Percentiles rank a stretch among this genome's conserved stretches.
Evolutionary conservation across 257 asterid genomes (phyloP).

Genomic region (Cynanchum wilfordii): DNA sequence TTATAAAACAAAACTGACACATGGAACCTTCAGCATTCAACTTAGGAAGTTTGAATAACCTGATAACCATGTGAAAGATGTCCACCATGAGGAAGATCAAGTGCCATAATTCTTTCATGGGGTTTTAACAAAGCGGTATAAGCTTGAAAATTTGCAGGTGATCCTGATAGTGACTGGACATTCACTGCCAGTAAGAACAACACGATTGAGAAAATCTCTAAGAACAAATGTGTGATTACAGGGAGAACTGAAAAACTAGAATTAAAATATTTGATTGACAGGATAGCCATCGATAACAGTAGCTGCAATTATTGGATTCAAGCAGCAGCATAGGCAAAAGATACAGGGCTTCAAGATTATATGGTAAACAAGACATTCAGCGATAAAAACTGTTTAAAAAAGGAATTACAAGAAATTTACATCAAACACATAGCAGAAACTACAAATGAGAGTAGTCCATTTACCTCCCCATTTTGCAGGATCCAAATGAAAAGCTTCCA

Average conservation of each 20-base stretch:
- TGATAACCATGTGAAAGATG: conserved; percentile 98
- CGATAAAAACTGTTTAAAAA: neutral
- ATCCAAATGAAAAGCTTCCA: conserved; percentile 75
- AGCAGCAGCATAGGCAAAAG: neutral
- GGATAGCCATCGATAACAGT: neutral
- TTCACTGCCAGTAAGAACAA: conserved; percentile 46
- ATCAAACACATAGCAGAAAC: neutral
- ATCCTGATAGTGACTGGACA: conserved; percentile 93
- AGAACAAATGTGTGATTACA: neutral
- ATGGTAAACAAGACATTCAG: neutral
- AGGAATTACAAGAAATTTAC: neutral
- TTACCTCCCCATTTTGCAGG: conserved; percentile 98
- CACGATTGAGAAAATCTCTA: neutral
- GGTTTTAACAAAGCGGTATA: conserved; percentile 89
- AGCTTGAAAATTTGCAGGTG: conserved; percentile 94
- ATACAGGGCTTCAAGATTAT: neutral
- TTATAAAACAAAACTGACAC: neutral
- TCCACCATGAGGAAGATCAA: conserved; percentile 99
- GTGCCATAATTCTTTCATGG: conserved; percentile 98
- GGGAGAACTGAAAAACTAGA: neutral
- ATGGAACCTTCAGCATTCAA: neutral
- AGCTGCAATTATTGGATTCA: neutral
- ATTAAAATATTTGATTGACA: neutral
- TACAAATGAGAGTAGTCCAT: neutral
- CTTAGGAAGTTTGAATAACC: conserved; percentile 40